phyloP scores from a whole-genome alignment of 257 asterid genomes.

The Capsicum baccatum region DNA sequence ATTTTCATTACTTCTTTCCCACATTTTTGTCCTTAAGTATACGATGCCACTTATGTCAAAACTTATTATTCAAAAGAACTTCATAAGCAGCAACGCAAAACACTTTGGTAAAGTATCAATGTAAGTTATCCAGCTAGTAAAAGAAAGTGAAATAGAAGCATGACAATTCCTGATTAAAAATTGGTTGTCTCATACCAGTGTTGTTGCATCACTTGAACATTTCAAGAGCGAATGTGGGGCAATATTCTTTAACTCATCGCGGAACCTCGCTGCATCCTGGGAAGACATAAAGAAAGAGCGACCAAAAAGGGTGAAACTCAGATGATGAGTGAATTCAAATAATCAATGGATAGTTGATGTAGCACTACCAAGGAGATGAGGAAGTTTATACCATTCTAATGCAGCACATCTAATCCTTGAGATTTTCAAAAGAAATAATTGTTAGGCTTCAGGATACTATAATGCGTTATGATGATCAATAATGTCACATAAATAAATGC shows the following conservation, averaged over 20 bases:
- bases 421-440: too few relatives aligned
- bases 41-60: background rate
- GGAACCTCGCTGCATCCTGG: constrained; percentile 72
- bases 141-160: constrained; percentile 11
- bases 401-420: background rate
- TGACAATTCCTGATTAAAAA: constrained; percentile 3
- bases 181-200: constrained; percentile 55
- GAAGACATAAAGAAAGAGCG: constrained; percentile 9
- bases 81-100: background rate
- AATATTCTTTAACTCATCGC: constrained; percentile 66
- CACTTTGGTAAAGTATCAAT: background rate
- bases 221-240: constrained; percentile 70
- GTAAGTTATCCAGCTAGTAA: background rate
- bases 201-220: constrained; percentile 81
- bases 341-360: background rate
- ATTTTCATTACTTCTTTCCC: constrained; percentile 6
- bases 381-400: background rate
- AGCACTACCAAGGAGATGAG: constrained; percentile 5
- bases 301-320: constrained; percentile 3
- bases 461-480: too few relatives aligned
- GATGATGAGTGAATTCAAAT: background rate
- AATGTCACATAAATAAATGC: too few relatives aligned
- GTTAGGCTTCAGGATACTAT: too few relatives aligned
- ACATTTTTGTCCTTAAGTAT: constrained; percentile 11
- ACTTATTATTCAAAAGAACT: constrained; percentile 2